phyloP scores from a whole-genome alignment of 306 rosid genomes.

The Fagus crenata region DNA sequence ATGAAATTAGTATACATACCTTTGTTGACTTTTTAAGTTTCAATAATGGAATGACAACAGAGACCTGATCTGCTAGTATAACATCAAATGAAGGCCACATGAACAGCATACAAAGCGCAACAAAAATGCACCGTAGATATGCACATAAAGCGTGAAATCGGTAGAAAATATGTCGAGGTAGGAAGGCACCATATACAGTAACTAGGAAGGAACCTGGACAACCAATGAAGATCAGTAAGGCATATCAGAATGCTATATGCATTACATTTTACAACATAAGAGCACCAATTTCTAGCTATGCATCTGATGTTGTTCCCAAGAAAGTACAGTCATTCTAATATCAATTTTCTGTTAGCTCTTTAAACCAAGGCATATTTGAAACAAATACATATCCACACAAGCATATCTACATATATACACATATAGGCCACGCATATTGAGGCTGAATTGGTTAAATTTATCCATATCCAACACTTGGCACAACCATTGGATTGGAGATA shows the following conservation, averaged over 20 bases:
- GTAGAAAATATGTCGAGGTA: constrained; percentile 81
- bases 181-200: constrained; percentile 75
- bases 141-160: constrained; percentile 89
- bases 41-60: constrained; percentile 78
- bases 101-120: constrained; percentile 78
- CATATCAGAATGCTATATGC: not conserved
- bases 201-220: constrained; percentile 74
- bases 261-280: not conserved
- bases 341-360: not conserved
- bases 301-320: not conserved
- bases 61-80: constrained; percentile 81
- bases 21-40: constrained; percentile 68
- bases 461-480: not conserved
- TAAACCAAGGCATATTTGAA: not conserved
- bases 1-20: constrained; percentile 44
- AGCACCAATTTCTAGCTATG: not conserved
- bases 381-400: not conserved
- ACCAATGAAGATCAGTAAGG: constrained; percentile 17
- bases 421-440: not conserved
- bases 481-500: not conserved
- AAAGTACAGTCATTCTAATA: not conserved
- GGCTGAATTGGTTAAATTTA: not conserved
- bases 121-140: constrained; percentile 78
- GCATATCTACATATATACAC: not conserved
- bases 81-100: constrained; percentile 81